phyloP scores from a whole-genome alignment of 345 rosid genomes.

The Camelina neglecta region DNA sequence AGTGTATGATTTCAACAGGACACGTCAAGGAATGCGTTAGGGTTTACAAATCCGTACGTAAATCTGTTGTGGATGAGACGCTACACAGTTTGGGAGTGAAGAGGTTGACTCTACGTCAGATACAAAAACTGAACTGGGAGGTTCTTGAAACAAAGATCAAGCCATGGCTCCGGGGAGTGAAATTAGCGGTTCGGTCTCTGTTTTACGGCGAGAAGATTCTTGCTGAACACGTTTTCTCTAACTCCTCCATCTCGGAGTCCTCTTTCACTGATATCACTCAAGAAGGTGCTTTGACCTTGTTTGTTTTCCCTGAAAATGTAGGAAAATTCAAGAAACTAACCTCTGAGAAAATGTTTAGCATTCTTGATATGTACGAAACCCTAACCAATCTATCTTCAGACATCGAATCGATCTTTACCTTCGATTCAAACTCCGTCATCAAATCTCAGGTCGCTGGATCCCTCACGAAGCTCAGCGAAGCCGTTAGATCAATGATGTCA shows the following conservation, averaged over 20 bases:
- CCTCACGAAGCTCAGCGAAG: conserved; percentile 58
- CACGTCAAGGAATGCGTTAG: conserved; percentile 72
- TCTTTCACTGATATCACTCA: conserved; percentile 64
- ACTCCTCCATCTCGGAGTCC: conserved; percentile 58
- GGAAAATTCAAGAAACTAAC: conserved; percentile 56
- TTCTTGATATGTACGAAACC: conserved; percentile 69
- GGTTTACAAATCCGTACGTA: conserved; percentile 61
- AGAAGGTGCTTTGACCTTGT: conserved; percentile 63
- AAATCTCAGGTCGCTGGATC: conserved; percentile 57
- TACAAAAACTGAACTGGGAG: conserved; percentile 71
- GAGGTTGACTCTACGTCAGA: conserved; percentile 48
- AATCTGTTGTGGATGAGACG: conserved; percentile 72
- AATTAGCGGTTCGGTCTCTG: conserved; percentile 55
- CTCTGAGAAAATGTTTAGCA: conserved; percentile 72
- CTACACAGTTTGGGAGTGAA: conserved; percentile 63
- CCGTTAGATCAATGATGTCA: conserved; percentile 50
- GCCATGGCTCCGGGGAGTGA: conserved; percentile 57
- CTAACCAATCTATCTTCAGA: conserved; percentile 55
- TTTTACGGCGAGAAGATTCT: conserved; percentile 71
- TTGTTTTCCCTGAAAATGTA: conserved; percentile 63
- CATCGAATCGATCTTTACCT: conserved; percentile 65
- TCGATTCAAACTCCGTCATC: conserved; percentile 52
- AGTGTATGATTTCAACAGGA: conserved; percentile 83
- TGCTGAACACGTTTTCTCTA: conserved; percentile 69
- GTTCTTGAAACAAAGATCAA: conserved; percentile 60